Evolutionary conservation across 1,284 basidiomycete species (phyloP).

Genomic region (Puccinia hordei): DNA sequence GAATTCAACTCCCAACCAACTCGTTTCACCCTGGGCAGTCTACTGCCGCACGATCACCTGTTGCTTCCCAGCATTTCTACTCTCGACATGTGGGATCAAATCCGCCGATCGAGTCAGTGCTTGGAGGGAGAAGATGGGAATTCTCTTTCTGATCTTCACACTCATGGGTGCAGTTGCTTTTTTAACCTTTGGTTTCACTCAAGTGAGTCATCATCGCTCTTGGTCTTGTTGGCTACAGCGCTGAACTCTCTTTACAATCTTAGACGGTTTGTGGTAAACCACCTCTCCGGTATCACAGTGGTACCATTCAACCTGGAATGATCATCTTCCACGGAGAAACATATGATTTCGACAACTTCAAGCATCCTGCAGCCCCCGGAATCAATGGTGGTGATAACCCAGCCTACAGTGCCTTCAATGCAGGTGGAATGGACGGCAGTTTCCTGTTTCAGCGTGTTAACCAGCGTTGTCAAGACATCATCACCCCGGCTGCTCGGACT

Average conservation of each 20-base stretch:
- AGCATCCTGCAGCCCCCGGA: constrained; percentile 71
- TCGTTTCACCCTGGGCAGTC: constrained; percentile 91
- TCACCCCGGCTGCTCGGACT: constrained; percentile 72
- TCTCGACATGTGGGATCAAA: constrained; percentile 66
- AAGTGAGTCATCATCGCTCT: constrained; percentile 57
- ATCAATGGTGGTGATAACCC: constrained; percentile 79
- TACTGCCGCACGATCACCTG: constrained; percentile 87
- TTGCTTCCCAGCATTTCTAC: constrained; percentile 75
- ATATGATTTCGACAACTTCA: constrained; percentile 85
- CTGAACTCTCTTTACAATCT: neutral
- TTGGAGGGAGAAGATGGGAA: constrained; percentile 97
- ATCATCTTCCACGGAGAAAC: constrained; percentile 90
- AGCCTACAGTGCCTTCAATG: constrained; percentile 74
- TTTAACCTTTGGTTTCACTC: constrained; percentile 98
- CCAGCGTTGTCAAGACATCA: constrained; percentile 73
- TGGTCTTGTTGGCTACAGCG: neutral
- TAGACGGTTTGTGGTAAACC: constrained; percentile 81
- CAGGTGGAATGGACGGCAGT: constrained; percentile 81
- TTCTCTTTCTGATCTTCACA: constrained; percentile 74
- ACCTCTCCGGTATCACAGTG: constrained; percentile 76
- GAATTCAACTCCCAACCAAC: constrained; percentile 65
- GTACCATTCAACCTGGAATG: constrained; percentile 74
- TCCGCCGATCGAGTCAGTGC: constrained; percentile 83
- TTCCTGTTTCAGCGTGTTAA: constrained; percentile 94
- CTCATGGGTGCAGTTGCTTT: constrained; percentile 95